A percentile compares a stretch with the other conserved stretches of the same genome.
Conservation (phyloP, 1,284 basidiomycete genomes). For the Stereum hirsutum region DNA sequence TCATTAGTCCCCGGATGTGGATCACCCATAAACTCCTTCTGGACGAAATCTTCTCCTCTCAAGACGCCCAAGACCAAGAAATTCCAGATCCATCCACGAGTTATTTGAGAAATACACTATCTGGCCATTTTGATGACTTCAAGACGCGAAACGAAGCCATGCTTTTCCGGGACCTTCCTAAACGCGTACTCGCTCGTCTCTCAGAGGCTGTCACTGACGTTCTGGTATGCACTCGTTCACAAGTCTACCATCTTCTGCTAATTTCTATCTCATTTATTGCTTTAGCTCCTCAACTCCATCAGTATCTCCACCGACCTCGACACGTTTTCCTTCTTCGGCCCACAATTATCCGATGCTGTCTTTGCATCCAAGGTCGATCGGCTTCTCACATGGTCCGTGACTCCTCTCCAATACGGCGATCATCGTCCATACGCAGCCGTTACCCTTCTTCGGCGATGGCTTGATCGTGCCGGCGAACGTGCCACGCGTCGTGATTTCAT, state of each 20-base stretch:
- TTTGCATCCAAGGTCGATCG: slow-evolving; percentile 72
- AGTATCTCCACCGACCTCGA: slow-evolving; percentile 61
- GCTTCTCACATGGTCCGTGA: slow-evolving; percentile 83
- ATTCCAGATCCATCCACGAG: slow-evolving; percentile 23
- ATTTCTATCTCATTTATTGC: background rate
- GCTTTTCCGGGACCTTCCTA: slow-evolving; percentile 60
- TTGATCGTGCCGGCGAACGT: slow-evolving; percentile 51
- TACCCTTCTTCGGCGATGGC: slow-evolving; percentile 67
- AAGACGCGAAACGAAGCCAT: slow-evolving; percentile 69
- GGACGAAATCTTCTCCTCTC: slow-evolving; percentile 29
- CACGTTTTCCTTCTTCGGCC: slow-evolving; percentile 52
- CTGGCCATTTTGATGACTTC: slow-evolving; percentile 47
- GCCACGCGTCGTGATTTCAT: slow-evolving; percentile 47
- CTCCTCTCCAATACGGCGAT: slow-evolving; percentile 75
- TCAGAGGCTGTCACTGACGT: slow-evolving; percentile 68
- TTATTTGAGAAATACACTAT: slow-evolving; percentile 20
- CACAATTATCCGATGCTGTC: slow-evolving; percentile 25
- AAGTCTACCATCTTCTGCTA: background rate
- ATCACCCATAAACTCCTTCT: slow-evolving; percentile 37
- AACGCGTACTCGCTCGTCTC: slow-evolving; percentile 45
- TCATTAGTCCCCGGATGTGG: slow-evolving; percentile 70
- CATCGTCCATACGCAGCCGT: slow-evolving; percentile 79
- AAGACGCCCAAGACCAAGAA: slow-evolving; percentile 27
- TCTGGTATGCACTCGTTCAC: slow-evolving; percentile 29
- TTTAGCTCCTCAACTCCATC: slow-evolving; percentile 75